These are phyloP conservation scores for Triticum timopheevii DNA, from an alignment of 176 grass and related monocot genomes.

Conservation along the genomic window DNA sequence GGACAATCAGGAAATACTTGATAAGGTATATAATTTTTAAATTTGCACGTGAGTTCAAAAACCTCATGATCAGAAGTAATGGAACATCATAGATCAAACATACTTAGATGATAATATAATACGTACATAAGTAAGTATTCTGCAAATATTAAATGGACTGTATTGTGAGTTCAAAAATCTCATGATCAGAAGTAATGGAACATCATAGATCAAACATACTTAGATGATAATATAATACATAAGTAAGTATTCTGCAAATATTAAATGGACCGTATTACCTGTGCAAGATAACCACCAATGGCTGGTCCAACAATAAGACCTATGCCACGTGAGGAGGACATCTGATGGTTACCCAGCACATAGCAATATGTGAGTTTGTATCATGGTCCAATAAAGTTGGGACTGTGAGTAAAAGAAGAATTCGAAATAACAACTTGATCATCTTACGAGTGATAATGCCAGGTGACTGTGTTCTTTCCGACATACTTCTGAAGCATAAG, in stretches of 20 bases:
- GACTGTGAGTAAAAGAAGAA: background rate
- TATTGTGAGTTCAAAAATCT: background rate
- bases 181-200: background rate
- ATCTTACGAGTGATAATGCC: constrained; percentile 56
- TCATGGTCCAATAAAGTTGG: constrained; percentile 3
- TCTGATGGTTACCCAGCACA: constrained; percentile 35
- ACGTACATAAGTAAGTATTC: background rate
- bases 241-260: background rate
- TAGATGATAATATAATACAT: background rate
- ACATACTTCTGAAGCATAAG: constrained; percentile 69
- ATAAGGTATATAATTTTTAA: background rate
- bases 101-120: background rate
- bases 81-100: constrained; percentile 16
- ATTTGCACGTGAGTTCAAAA: background rate
- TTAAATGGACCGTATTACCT: constrained; percentile 35
- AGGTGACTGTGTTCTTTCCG: constrained; percentile 57
- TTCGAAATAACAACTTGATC: background rate
- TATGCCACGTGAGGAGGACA: constrained; percentile 53
- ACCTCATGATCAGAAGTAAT: background rate
- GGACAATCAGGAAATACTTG: background rate
- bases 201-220: constrained; percentile 7
- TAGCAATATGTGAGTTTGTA: background rate
- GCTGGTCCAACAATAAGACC: constrained; percentile 71
- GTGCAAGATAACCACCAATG: constrained; percentile 64
- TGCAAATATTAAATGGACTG: too few relatives aligned